These are phyloP conservation scores for Candida ficus DNA, from an alignment of 805 yeast genomes.

Conservation along the genomic window DNA sequence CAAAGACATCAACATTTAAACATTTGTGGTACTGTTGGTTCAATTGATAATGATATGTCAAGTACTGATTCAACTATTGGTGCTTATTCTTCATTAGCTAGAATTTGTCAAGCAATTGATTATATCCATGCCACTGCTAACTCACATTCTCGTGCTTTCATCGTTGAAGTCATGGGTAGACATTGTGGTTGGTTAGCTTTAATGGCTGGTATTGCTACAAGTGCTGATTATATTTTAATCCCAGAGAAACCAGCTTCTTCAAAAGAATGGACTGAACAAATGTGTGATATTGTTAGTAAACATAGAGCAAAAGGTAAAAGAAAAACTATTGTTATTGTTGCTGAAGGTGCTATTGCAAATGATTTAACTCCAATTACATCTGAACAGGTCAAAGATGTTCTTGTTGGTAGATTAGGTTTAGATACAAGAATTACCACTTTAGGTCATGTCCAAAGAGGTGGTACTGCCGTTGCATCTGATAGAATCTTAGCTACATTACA, in stretches of 20 bases:
- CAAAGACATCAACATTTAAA: slow-evolving; percentile 50
- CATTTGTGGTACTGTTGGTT: slow-evolving; percentile 73
- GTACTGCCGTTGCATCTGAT: slow-evolving; percentile 73
- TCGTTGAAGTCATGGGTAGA: slow-evolving; percentile 85
- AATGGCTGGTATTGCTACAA: slow-evolving; percentile 74
- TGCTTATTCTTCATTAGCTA: slow-evolving; percentile 69
- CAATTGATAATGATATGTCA: slow-evolving; percentile 85
- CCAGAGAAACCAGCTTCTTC: slow-evolving; percentile 73
- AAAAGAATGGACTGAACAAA: slow-evolving; percentile 60
- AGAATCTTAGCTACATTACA: slow-evolving; percentile 69
- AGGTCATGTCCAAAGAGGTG: slow-evolving; percentile 84
- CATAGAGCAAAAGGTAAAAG: slow-evolving; percentile 72
- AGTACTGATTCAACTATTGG: slow-evolving; percentile 81
- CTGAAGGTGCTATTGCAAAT: slow-evolving; percentile 77
- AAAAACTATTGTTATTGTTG: slow-evolving; percentile 74
- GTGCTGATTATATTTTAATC: slow-evolving; percentile 76
- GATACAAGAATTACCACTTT: slow-evolving; percentile 75
- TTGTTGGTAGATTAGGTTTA: slow-evolving; percentile 60
- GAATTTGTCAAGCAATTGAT: slow-evolving; percentile 72
- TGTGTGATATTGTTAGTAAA: slow-evolving; percentile 55
- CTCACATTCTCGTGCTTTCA: slow-evolving; percentile 79
- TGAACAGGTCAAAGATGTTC: slow-evolving; percentile 57
- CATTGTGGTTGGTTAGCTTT: slow-evolving; percentile 87
- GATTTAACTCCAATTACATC: slow-evolving; percentile 65
- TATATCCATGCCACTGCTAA: slow-evolving; percentile 81